Conservation (phyloP, 768 basidiomycete genomes). For the Psilocybe azurescens region DNA sequence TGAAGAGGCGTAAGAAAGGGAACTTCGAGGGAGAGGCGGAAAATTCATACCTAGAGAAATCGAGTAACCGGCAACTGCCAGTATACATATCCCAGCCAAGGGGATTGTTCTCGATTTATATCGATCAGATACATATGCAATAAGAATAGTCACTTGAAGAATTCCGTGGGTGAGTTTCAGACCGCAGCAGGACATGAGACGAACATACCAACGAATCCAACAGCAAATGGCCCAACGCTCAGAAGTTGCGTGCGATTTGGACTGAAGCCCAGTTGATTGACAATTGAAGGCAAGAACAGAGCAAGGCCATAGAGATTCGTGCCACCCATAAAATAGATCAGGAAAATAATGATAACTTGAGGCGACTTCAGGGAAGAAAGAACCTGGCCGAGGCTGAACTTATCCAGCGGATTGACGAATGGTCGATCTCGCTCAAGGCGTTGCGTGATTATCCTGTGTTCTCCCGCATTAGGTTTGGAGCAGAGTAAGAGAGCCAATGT, state of each 20-base stretch:
- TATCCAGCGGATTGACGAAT: conserved; percentile 29
- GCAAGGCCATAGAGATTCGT: conserved; percentile 41
- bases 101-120: conserved; percentile 10
- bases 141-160: conserved; percentile 3
- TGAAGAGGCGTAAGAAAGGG: neutral
- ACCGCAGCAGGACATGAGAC: neutral
- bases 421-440: conserved; percentile 41
- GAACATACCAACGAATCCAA: conserved; percentile 36
- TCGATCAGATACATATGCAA: conserved; percentile 11
- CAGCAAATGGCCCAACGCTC: conserved; percentile 45
- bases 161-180: neutral
- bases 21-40: too few species aligned
- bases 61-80: conserved; percentile 12
- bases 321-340: conserved; percentile 40
- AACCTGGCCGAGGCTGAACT: conserved; percentile 38
- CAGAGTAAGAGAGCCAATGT: neutral
- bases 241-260: conserved; percentile 37
- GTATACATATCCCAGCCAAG: conserved; percentile 1
- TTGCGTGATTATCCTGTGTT: conserved; percentile 29
- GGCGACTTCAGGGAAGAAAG: conserved; percentile 35
- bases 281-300: conserved; percentile 41
- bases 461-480: neutral
- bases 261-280: conserved; percentile 40
- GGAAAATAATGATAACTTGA: conserved; percentile 39
- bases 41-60: conserved; percentile 3